Evolutionary conservation across 768 basidiomycete species (phyloP).

Genomic region (Boletus coccyginus): DNA sequence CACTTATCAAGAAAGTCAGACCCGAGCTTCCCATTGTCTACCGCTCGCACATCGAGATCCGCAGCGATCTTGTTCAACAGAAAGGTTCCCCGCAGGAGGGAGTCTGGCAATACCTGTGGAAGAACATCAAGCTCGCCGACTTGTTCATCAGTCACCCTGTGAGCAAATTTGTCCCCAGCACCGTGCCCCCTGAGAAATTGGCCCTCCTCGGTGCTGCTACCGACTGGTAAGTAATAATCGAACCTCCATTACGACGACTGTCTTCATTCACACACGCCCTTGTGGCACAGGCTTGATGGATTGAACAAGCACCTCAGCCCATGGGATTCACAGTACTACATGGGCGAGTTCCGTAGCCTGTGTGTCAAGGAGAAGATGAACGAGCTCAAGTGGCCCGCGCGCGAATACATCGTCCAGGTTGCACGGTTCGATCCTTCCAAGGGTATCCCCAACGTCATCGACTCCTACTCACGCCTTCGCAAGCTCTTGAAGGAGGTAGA

Average conservation of each 20-base stretch:
- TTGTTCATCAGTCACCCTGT: constrained; percentile 95
- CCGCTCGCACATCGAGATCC: constrained; percentile 93
- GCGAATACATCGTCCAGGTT: constrained; percentile 87
- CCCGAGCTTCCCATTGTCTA: constrained; percentile 89
- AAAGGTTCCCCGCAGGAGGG: constrained; percentile 82
- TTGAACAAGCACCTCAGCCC: constrained; percentile 83
- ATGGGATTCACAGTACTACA: constrained; percentile 86
- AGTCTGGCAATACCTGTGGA: constrained; percentile 95
- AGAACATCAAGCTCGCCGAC: constrained; percentile 86
- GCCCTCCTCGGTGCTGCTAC: constrained; percentile 79
- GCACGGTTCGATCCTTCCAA: constrained; percentile 92
- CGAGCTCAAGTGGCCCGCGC: constrained; percentile 72
- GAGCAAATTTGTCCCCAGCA: constrained; percentile 87
- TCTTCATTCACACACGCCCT: background rate
- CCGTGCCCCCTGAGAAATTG: constrained; percentile 71
- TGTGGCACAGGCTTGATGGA: constrained; percentile 71
- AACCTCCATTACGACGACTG: constrained; percentile 9
- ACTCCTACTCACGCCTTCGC: constrained; percentile 85
- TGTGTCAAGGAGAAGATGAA: constrained; percentile 80
- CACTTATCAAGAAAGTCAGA: constrained; percentile 80
- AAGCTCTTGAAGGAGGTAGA: constrained; percentile 50
- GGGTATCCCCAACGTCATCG: constrained; percentile 83
- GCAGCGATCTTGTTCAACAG: constrained; percentile 81
- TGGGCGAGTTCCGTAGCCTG: constrained; percentile 80
- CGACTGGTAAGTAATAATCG: constrained; percentile 60